Evolutionary conservation across 2,329 filamentous ascomycete species (phyloP).

Genomic region (Aspergillus sp.): DNA sequence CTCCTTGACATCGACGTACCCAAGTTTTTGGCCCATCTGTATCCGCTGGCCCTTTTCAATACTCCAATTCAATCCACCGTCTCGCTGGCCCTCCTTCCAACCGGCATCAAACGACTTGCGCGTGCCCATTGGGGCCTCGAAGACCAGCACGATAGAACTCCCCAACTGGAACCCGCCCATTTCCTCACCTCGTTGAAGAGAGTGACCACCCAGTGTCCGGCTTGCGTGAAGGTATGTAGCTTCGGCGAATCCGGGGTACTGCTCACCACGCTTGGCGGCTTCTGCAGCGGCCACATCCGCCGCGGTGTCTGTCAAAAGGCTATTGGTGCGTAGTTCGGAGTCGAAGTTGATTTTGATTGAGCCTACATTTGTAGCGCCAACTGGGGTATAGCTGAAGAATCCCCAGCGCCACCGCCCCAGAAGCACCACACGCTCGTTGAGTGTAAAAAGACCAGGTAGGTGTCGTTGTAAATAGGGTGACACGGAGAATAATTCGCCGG

Average conservation of each 20-base stretch:
- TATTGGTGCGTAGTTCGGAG: slow-evolving; percentile 87
- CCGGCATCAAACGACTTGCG: slow-evolving; percentile 61
- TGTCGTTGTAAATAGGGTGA: slow-evolving; percentile 93
- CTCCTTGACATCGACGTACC: slow-evolving; percentile 57
- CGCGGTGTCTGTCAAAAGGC: slow-evolving; percentile 84
- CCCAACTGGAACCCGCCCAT: slow-evolving; percentile 98
- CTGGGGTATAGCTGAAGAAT: slow-evolving; percentile 94
- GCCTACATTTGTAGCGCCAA: slow-evolving; percentile 95
- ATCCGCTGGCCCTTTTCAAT: slow-evolving; percentile 85
- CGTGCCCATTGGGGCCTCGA: slow-evolving; percentile 77
- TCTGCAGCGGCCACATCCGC: slow-evolving; percentile 83
- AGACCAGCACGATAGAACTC: slow-evolving; percentile 91
- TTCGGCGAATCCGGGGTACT: slow-evolving; percentile 88
- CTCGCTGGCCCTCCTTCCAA: slow-evolving; percentile 56
- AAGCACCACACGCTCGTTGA: slow-evolving; percentile 94
- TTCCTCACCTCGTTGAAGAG: slow-evolving; percentile 83
- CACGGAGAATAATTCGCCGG: slow-evolving; percentile 91
- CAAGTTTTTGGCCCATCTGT: slow-evolving; percentile 84
- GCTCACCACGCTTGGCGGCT: slow-evolving; percentile 72
- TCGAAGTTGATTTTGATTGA: slow-evolving; percentile 98
- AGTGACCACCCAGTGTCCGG: slow-evolving; percentile 75
- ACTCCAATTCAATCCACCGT: slow-evolving; percentile 77
- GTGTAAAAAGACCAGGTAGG: slow-evolving; percentile 88
- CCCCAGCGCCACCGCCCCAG: slow-evolving; percentile 94
- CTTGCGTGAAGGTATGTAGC: slow-evolving; percentile 83